These are phyloP conservation scores for Artemisia annua DNA, from an alignment of 129 eudicot genomes.

Conservation along the genomic window DNA sequence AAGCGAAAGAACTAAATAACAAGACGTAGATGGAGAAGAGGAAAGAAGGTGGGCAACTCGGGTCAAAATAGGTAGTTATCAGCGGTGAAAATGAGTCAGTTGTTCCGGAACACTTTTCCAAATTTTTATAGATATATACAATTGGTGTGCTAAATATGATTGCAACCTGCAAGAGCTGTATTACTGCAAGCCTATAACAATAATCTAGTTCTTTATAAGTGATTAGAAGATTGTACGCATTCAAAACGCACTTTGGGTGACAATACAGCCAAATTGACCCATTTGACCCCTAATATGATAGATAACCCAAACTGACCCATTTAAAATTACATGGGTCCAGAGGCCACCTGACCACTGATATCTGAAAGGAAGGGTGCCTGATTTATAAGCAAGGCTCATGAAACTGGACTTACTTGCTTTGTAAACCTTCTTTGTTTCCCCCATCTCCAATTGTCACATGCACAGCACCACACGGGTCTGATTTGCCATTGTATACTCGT, in stretches of 20 bases:
- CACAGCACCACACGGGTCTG: conserved; percentile 88
- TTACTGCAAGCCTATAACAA: too few species aligned
- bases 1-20: neutral
- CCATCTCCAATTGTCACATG: conserved; percentile 97
- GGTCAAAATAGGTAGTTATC: neutral
- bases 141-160: neutral
- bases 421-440: conserved; percentile 93
- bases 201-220: neutral
- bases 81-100: neutral
- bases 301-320: conserved; percentile 12
- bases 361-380: neutral
- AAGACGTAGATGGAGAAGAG: neutral
- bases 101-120: neutral
- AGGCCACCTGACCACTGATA: neutral
- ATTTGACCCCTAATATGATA: neutral
- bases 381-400: conserved; percentile 12
- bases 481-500: conserved; percentile 71
- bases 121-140: neutral
- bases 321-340: neutral
- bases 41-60: neutral
- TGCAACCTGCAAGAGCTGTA: neutral
- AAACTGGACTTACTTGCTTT: conserved; percentile 49
- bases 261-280: neutral
- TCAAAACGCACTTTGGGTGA: too few species aligned
- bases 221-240: neutral